Base-by-base conservation (phyloP, 2,329 filamentous ascomycete genomes). In the Teratosphaeria gauchensis region DNA sequence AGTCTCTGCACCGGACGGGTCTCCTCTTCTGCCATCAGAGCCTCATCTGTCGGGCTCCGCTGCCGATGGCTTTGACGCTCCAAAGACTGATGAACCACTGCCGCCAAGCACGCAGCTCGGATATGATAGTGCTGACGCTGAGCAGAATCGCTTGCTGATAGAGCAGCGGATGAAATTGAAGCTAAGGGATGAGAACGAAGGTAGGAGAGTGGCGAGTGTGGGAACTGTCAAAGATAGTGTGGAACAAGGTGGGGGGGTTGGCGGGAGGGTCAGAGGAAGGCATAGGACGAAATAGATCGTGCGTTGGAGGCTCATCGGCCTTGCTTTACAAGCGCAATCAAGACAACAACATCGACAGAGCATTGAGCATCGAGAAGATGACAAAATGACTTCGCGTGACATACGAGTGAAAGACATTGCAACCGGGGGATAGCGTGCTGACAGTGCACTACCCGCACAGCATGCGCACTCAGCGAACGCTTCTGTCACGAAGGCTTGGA, bases 61-160 rank as follows among this genome's bases (percentile, higher is more conserved):
- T 32, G 61, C 63, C 2, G 65, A 68, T 58, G 65, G 63, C 30
- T 65, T 63, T 54, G 46, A 53, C 48, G 55, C 51, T 31, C 21
- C 55, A 19, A 51, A 55, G 52, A 30, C 54, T 21, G 54, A 38
- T 28, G 64, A 64, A 12, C 60, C 56, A 19, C 55, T 57, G 12
- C 58, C 61, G 31, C 63, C 68, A 14, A 66, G 66, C 7, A 73
- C 72, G 51, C 70, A 73, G 61, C 65, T 74, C 21, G 70, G 66
- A 0, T 74, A 74, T 54, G 71, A 72, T 28, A 66, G 63, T 0
- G 64, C 65, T 14, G 71, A 71, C 12, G 66, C 68, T 4, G 68
- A 67, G 48, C 64, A 64, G 19, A 66, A 70, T 56, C 64, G 68
- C 19, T 52, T 57, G 35, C 56, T 68, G 57, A 68, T 73, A 66